phyloP scores from a whole-genome alignment of 805 yeast species.

The Metschnikowia bowlesiae region DNA sequence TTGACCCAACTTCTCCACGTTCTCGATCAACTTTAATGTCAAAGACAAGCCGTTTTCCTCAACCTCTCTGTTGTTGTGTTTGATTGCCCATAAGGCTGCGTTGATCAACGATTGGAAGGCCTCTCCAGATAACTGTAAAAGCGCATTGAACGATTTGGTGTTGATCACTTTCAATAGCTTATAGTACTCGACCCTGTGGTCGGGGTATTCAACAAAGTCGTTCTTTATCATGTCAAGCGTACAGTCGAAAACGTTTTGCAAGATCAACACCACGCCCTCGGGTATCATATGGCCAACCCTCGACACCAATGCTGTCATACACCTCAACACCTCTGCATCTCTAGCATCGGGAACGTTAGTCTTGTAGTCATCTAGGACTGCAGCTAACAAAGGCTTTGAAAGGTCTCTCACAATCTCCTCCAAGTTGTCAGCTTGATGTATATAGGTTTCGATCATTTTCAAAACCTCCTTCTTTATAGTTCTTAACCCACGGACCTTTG shows the following conservation, averaged over 20 bases:
- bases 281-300: conserved; percentile 87
- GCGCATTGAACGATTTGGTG: conserved; percentile 76
- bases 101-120: conserved; percentile 88
- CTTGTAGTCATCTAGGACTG: conserved; percentile 86
- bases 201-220: conserved; percentile 95
- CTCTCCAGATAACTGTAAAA: conserved; percentile 82
- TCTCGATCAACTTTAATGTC: conserved; percentile 76
- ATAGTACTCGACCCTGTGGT: conserved; percentile 95
- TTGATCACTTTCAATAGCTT: conserved; percentile 84
- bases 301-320: conserved; percentile 85
- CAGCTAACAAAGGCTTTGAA: conserved; percentile 74
- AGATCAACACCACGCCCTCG: conserved; percentile 79
- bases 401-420: conserved; percentile 81
- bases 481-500: conserved; percentile 90
- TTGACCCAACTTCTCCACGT: conserved; percentile 73
- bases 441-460: conserved; percentile 81
- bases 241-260: conserved; percentile 89
- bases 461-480: conserved; percentile 93
- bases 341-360: conserved; percentile 92
- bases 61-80: conserved; percentile 95
- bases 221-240: conserved; percentile 93
- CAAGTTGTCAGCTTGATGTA: conserved; percentile 78
- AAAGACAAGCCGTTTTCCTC: conserved; percentile 87
- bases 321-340: conserved; percentile 94
- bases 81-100: conserved; percentile 97